Conservation (phyloP, 352 stramenopile species). For the Discostella stelligera region DNA sequence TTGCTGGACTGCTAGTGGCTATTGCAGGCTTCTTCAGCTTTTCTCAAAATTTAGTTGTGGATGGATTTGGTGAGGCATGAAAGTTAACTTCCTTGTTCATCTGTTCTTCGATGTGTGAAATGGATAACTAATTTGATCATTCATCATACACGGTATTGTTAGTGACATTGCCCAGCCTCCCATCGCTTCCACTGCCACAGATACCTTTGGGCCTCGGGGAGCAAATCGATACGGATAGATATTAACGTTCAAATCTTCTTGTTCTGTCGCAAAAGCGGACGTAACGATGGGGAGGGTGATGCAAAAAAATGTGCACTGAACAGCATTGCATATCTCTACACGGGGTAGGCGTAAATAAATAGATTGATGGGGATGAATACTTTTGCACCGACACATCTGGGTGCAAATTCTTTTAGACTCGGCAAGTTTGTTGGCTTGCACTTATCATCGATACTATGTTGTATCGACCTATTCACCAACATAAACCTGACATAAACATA, state of each 20-base stretch:
- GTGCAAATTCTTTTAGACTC: too few species aligned
- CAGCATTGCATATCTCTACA: too few species aligned
- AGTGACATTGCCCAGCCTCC: slow-evolving; percentile 62
- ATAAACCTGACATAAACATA: too few species aligned
- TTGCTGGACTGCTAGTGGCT: slow-evolving; percentile 69
- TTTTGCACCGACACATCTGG: too few species aligned
- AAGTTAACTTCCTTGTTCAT: neutral
- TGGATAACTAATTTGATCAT: neutral
- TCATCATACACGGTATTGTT: neutral
- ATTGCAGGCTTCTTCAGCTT: slow-evolving; percentile 81
- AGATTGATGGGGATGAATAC: too few species aligned
- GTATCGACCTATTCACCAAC: too few species aligned
- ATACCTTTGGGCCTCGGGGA: slow-evolving; percentile 48
- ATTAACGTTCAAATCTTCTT: neutral
- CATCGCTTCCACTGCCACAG: slow-evolving; percentile 47
- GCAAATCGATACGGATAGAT: slow-evolving; percentile 41
- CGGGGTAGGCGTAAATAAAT: too few species aligned
- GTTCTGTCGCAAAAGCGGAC: neutral
- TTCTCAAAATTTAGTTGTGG: slow-evolving; percentile 76
- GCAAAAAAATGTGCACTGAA: too few species aligned
- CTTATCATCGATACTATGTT: too few species aligned
- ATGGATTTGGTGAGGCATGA: slow-evolving; percentile 57
- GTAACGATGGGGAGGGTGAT: neutral
- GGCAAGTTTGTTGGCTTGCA: too few species aligned
- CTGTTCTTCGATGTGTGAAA: too few species aligned